phyloP scores from a whole-genome alignment of 2,329 filamentous ascomycete species.

The Bipolaris zeicola region DNA sequence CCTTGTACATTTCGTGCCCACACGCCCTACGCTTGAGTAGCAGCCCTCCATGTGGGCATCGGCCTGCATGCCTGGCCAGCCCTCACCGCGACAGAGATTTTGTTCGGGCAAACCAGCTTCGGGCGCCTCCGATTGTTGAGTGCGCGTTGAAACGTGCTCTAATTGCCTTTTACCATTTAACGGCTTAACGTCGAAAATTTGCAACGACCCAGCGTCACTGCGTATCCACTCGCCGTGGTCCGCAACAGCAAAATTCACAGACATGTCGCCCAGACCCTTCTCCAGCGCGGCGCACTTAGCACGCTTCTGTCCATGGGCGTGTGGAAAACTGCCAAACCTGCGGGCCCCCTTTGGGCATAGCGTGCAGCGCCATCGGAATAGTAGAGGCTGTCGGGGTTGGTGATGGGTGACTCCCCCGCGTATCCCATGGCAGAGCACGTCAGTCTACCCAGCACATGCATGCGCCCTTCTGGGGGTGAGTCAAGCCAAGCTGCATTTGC shows the following conservation, averaged over 20 bases:
- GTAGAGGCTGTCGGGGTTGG: conserved; percentile 14
- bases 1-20: conserved; percentile 10
- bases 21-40: conserved; percentile 20
- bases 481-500: conserved; percentile 20
- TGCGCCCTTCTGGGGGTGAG: conserved; percentile 26
- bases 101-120: conserved; percentile 14
- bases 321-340: neutral
- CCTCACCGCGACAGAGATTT: neutral
- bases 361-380: conserved; percentile 8
- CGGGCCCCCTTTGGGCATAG: conserved; percentile 8
- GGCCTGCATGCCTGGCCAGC: conserved; percentile 8
- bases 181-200: conserved; percentile 32
- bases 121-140: conserved; percentile 20
- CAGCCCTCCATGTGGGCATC: conserved; percentile 1
- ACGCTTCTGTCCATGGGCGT: neutral
- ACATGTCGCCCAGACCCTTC: conserved; percentile 6
- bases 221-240: conserved; percentile 30
- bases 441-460: conserved; percentile 18
- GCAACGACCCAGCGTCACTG: conserved; percentile 26
- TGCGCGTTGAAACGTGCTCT: conserved; percentile 10
- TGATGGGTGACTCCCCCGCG: conserved; percentile 12
- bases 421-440: conserved; percentile 23
- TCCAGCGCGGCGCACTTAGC: neutral
- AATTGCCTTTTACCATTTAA: conserved; percentile 30
- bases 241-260: conserved; percentile 10